Evolutionary conservation across 2,329 filamentous ascomycete genomes (phyloP).

Genomic region (Pseudovirgaria hyperparasitica): DNA sequence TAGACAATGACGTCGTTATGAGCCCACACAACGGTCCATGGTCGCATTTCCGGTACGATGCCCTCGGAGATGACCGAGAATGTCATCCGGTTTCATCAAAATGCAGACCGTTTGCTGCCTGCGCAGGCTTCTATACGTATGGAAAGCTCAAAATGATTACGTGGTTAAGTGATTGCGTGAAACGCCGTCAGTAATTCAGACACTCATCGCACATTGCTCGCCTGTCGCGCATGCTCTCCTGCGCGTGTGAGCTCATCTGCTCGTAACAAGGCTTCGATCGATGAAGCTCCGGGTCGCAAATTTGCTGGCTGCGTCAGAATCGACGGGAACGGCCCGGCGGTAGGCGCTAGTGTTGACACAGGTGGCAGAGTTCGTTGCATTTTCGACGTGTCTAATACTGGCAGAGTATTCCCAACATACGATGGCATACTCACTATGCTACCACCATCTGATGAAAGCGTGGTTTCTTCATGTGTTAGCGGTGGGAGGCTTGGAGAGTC

Average conservation of each 20-base stretch:
- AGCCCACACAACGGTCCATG: too few species aligned
- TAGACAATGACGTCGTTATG: too few species aligned
- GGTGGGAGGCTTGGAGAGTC: constrained; percentile 18
- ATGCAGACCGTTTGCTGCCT: too few species aligned
- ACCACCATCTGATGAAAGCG: constrained; percentile 25
- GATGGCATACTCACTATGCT: background rate
- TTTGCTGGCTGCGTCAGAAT: constrained; percentile 13
- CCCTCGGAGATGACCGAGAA: too few species aligned
- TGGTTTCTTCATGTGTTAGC: constrained; percentile 26
- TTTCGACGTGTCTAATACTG: constrained; percentile 17
- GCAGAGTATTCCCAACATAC: constrained; percentile 5
- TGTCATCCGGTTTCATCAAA: too few species aligned
- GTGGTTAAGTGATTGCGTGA: too few species aligned
- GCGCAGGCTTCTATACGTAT: too few species aligned
- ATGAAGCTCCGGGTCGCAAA: constrained; percentile 18
- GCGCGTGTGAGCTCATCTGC: constrained; percentile 27
- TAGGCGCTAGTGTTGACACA: constrained; percentile 15
- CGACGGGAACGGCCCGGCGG: constrained; percentile 6
- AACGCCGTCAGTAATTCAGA: too few species aligned
- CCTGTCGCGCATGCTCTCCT: too few species aligned
- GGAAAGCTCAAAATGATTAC: too few species aligned
- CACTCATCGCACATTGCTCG: too few species aligned
- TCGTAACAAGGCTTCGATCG: constrained; percentile 23
- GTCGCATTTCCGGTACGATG: too few species aligned
- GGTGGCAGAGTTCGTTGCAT: constrained; percentile 24